Evolutionary conservation across 495 filamentous ascomycete genomes (phyloP), one percentile per base, ranked within the genome.

Genomic region (Mycothermus thermophilus): DNA sequence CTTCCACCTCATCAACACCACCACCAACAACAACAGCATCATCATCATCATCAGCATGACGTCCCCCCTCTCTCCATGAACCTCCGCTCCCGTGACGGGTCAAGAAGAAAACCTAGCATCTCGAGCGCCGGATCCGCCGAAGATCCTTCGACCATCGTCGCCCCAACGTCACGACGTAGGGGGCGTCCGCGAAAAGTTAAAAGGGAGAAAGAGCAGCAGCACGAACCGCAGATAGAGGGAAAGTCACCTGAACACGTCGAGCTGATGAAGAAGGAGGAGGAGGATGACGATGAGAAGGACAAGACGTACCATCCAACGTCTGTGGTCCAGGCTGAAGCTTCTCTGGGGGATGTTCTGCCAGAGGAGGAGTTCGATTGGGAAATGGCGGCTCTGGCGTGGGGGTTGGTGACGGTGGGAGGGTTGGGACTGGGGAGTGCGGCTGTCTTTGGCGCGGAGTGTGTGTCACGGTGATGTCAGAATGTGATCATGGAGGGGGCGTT

Each of bases 281-380:
- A 35, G 17, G 47, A 54, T 9, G 35, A 34, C 13, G 37, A 32
- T 2, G 37, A 36, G 22, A 6, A 25, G 6, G 45, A 47, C 15
- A 31, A 41, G 17, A 35, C 51, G 2, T 63, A 63, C 15, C 34
- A 48, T 22, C 56, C 59, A 7, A 42, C 39, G 1, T 40, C 43
- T 11, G 47, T 40, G 9, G 51, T 45, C 13, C 25, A 32, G 17
- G 40, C 31, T 2, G 47, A 41, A 1, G 14, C 42, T 2, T 38
- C 43, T 1, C 47, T 58, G 35, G 52, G 51, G 0, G 59, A 63
- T 38, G 32, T 48, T 8, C 11, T 57, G 2, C 52, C 51, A 10
- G 46, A 46, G 3, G 43, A 48, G 8, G 58, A 55, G 8, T 47
- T 59, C 17, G 63, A 69, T 27, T 64, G 62, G 61, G 65, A 69